phyloP scores from a whole-genome alignment of 345 rosid species.

The Citrus trifoliata region DNA sequence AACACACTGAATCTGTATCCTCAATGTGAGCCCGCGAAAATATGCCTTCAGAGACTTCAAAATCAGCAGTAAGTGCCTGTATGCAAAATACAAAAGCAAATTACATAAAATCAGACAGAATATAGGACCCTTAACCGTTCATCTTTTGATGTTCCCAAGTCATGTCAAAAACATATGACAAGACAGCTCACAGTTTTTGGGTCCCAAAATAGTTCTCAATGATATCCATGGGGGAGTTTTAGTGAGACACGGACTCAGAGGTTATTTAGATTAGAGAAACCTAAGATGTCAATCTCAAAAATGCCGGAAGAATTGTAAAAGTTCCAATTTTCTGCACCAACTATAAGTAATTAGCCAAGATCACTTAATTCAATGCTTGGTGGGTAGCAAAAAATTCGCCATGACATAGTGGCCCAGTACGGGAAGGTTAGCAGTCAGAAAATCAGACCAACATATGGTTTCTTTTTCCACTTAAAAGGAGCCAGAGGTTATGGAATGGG shows the following conservation, averaged over 20 bases:
- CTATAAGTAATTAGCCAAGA: background rate
- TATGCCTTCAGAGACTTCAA: conserved; percentile 96
- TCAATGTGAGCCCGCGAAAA: conserved; percentile 73
- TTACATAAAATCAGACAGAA: background rate
- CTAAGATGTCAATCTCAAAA: background rate
- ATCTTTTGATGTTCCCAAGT: background rate
- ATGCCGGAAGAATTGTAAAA: background rate
- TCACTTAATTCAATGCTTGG: background rate
- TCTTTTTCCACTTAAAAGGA: background rate
- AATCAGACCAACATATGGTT: background rate
- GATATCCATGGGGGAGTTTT: background rate
- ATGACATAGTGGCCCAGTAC: background rate
- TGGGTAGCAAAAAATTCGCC: background rate
- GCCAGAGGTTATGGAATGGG: background rate
- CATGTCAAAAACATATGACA: background rate
- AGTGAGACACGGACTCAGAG: background rate
- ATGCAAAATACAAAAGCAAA: background rate
- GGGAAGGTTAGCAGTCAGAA: background rate
- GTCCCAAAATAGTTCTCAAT: background rate
- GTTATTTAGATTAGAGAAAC: background rate
- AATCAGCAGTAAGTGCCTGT: conserved; percentile 78
- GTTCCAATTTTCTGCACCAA: background rate
- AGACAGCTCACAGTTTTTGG: background rate
- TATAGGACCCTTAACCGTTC: background rate
- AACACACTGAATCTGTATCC: conserved; percentile 72